Percentiles rank a stretch among this genome's conserved stretches.
Conservation (phyloP, 1,139 yeast species). For the Saccharomyces hybrid region DNA sequence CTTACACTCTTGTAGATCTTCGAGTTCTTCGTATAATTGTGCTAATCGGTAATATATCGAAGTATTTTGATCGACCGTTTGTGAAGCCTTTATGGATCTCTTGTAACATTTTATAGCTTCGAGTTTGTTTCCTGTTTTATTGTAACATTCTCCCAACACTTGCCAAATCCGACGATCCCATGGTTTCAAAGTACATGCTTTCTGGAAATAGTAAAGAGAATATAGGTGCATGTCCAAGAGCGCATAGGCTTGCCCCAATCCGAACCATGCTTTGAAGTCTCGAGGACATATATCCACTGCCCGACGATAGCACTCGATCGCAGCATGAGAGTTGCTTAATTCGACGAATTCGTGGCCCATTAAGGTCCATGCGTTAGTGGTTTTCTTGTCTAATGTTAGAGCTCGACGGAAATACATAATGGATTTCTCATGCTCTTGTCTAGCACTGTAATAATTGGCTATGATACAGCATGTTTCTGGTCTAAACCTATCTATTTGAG, state of each 20-base stretch:
- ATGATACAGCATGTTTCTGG: conserved; percentile 94
- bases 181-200: conserved; percentile 85
- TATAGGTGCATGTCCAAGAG: conserved; percentile 92
- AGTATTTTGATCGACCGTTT: conserved; percentile 38
- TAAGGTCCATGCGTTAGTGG: conserved; percentile 91
- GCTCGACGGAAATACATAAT: conserved; percentile 91
- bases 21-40: conserved; percentile 50
- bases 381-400: conserved; percentile 66
- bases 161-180: conserved; percentile 94
- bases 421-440: conserved; percentile 91
- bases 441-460: conserved; percentile 88
- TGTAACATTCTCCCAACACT: conserved; percentile 87
- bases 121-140: conserved; percentile 59
- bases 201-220: conserved; percentile 85
- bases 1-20: conserved; percentile 47
- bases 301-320: conserved; percentile 87
- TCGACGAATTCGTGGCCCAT: conserved; percentile 99
- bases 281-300: conserved; percentile 83
- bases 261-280: conserved; percentile 98
- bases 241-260: conserved; percentile 96
- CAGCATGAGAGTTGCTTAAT: conserved; percentile 92
- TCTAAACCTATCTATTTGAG: conserved; percentile 75
- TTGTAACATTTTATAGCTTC: conserved; percentile 41
- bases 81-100: conserved; percentile 41
- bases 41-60: conserved; percentile 63